These are phyloP conservation scores for Juglanconis oblonga DNA, from an alignment of 2,329 filamentous ascomycete species.

Conservation along the genomic window DNA sequence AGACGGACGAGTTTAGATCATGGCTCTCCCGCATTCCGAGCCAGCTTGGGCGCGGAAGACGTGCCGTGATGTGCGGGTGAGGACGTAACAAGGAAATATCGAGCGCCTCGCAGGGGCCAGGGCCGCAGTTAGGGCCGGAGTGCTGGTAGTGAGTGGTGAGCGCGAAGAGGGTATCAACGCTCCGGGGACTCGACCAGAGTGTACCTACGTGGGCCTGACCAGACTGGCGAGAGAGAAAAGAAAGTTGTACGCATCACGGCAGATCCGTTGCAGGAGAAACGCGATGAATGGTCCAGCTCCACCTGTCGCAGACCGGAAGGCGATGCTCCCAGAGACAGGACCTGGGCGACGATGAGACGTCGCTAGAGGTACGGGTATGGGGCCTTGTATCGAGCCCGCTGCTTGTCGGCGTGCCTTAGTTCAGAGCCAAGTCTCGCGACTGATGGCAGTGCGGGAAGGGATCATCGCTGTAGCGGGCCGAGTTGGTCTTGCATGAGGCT, in stretches of 20 bases:
- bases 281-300: slow-evolving; percentile 18
- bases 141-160: background rate
- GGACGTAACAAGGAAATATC: background rate
- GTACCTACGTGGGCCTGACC: background rate
- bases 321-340: slow-evolving; percentile 20
- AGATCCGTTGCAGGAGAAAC: slow-evolving; percentile 22
- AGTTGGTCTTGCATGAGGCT: slow-evolving; percentile 8
- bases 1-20: too few species aligned
- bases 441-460: slow-evolving; percentile 5
- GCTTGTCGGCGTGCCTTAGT: slow-evolving; percentile 13
- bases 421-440: slow-evolving; percentile 14
- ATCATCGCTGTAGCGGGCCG: slow-evolving; percentile 9
- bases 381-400: background rate
- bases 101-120: background rate
- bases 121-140: background rate
- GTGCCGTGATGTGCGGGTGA: background rate
- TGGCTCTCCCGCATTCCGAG: background rate
- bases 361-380: slow-evolving; percentile 8
- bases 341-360: slow-evolving; percentile 24
- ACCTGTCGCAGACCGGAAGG: slow-evolving; percentile 25
- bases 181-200: background rate
- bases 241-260: background rate
- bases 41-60: background rate
- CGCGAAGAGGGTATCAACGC: background rate
- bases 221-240: background rate